A percentile compares a stretch with the other conserved stretches of the same genome.
These are phyloP conservation scores for Phytophthora podocarpi DNA, from an alignment of 352 stramenopile species.

Conservation along the genomic window DNA sequence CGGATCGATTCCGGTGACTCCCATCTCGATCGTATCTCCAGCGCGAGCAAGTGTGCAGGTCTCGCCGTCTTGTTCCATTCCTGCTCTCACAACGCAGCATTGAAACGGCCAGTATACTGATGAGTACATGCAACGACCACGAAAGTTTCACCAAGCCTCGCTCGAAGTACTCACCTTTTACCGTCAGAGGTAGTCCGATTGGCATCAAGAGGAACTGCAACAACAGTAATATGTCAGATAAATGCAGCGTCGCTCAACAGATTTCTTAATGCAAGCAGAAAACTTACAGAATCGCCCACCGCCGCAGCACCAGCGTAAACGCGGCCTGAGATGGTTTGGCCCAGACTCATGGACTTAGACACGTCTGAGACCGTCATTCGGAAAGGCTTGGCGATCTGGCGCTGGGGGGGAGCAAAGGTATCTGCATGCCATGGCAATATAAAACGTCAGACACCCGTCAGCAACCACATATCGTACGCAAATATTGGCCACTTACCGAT, in stretches of 20 bases:
- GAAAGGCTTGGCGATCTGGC: conserved; percentile 85
- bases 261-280: neutral
- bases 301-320: conserved; percentile 80
- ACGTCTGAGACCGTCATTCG: conserved; percentile 88
- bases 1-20: conserved; percentile 75
- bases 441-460: neutral
- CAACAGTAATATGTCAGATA: neutral
- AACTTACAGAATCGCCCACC: conserved; percentile 67
- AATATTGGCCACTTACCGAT: conserved; percentile 53
- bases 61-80: conserved; percentile 80
- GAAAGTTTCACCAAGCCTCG: neutral
- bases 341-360: conserved; percentile 85
- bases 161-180: conserved; percentile 48
- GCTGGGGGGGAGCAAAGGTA: conserved; percentile 71
- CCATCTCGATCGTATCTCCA: conserved; percentile 82
- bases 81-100: conserved; percentile 38
- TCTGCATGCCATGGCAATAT: conserved; percentile 41
- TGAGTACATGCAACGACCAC: neutral
- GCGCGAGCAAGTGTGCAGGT: conserved; percentile 64
- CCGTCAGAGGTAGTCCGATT: conserved; percentile 50
- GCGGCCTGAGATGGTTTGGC: conserved; percentile 82
- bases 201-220: conserved; percentile 70
- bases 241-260: neutral
- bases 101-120: neutral
- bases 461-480: too few relatives aligned